Conservation (phyloP, 257 asterid genomes). For the Rauvolfia tetraphylla region DNA sequence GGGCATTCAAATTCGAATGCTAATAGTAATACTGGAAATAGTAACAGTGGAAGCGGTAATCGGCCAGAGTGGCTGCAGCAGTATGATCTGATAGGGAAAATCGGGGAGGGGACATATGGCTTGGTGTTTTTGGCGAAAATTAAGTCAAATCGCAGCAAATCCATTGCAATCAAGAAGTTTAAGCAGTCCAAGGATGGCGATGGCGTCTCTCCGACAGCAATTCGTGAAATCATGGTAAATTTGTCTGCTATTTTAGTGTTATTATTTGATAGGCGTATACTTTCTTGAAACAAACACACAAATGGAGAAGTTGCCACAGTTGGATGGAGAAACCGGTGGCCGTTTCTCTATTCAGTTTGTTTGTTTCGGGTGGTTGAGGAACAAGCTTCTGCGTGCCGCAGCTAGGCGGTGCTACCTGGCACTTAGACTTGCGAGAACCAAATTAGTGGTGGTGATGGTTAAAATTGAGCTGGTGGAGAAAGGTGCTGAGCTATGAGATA, state of each 20-base stretch:
- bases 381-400: background rate
- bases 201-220: conserved; percentile 98
- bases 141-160: conserved; percentile 67
- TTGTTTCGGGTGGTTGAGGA: background rate
- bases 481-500: background rate
- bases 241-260: background rate
- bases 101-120: conserved; percentile 97
- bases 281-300: background rate
- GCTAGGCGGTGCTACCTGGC: background rate
- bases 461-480: background rate
- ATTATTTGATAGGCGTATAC: background rate
- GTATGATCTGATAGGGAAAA: conserved; percentile 89
- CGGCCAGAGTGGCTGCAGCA: conserved; percentile 97
- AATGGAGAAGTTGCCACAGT: too few relatives aligned
- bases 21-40: conserved; percentile 19
- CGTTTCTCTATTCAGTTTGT: background rate
- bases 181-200: conserved; percentile 99
- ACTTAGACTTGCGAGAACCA: background rate
- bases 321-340: background rate
- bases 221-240: conserved; percentile 92
- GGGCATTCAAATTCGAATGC: conserved; percentile 18
- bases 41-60: conserved; percentile 21
- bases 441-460: background rate
- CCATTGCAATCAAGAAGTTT: conserved; percentile 93
- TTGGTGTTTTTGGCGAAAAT: conserved; percentile 90